Conservation (phyloP, 1,284 basidiomycete species). For the Cryptococcus jaspeensis region DNA sequence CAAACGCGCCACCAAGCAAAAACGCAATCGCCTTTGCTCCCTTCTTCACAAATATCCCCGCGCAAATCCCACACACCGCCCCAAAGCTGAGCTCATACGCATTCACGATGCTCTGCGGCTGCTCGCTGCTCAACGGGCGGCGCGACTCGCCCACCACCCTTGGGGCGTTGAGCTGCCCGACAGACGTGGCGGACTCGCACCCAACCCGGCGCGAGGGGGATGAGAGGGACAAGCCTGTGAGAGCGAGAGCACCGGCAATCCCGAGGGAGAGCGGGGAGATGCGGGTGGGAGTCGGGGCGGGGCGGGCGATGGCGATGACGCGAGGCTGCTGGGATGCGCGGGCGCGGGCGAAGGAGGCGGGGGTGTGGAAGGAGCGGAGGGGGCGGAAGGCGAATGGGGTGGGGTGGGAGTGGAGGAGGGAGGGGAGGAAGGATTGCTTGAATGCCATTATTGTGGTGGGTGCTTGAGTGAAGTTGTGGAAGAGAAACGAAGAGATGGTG, state of each 20-base stretch:
- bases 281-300: constrained; percentile 10
- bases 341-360: constrained; percentile 6
- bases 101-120: constrained; percentile 67
- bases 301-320: constrained; percentile 17
- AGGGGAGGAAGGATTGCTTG: constrained; percentile 19
- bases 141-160: not conserved
- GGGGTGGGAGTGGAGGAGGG: constrained; percentile 14
- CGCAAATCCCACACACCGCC: constrained; percentile 79
- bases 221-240: constrained; percentile 16
- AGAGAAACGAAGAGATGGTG: no score
- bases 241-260: constrained; percentile 18
- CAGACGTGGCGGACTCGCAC: constrained; percentile 10
- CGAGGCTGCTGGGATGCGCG: constrained; percentile 1
- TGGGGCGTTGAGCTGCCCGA: not conserved
- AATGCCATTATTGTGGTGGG: constrained; percentile 15
- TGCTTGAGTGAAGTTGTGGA: no score
- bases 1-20: constrained; percentile 77
- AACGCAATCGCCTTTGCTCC: constrained; percentile 81
- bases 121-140: not conserved
- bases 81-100: constrained; percentile 85
- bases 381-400: constrained; percentile 15
- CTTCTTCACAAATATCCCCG: constrained; percentile 92
- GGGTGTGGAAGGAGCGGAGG: constrained; percentile 13
- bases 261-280: constrained; percentile 40
- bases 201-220: constrained; percentile 13